phyloP scores from a whole-genome alignment of 1,139 yeast species.

The Kluyveromyces marxianus region DNA sequence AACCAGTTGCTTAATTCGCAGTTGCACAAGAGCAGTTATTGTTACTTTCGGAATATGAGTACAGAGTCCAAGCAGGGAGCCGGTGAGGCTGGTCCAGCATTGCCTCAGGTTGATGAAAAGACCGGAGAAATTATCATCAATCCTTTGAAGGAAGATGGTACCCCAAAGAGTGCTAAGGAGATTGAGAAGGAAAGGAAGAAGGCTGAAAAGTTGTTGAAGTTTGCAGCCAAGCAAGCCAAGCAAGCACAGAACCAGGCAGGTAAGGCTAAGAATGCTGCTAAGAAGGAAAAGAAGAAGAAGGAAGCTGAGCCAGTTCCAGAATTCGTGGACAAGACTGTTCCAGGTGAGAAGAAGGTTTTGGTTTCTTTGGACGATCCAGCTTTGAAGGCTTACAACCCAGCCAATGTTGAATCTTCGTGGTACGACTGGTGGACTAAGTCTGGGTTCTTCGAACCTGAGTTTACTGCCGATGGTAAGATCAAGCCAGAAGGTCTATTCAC shows the following conservation, averaged over 20 bases:
- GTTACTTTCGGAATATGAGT: slow-evolving; percentile 2
- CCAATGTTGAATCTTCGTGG: slow-evolving; percentile 94
- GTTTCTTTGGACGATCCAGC: slow-evolving; percentile 86
- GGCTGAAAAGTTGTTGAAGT: slow-evolving; percentile 94
- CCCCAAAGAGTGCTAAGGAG: slow-evolving; percentile 59
- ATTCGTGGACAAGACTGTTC: slow-evolving; percentile 70
- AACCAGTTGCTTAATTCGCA: background rate
- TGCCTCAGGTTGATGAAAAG: slow-evolving; percentile 31
- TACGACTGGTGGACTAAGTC: slow-evolving; percentile 94
- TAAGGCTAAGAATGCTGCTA: slow-evolving; percentile 33
- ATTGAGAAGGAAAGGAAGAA: slow-evolving; percentile 90
- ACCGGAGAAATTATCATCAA: slow-evolving; percentile 33
- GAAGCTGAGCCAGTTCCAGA: slow-evolving; percentile 69
- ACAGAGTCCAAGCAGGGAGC: slow-evolving; percentile 11
- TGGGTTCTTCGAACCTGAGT: slow-evolving; percentile 84
- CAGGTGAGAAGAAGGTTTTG: slow-evolving; percentile 86
- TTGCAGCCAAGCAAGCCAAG: slow-evolving; percentile 86
- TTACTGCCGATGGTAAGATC: slow-evolving; percentile 61
- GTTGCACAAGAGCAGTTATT: too few species aligned
- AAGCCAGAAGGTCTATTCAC: slow-evolving; percentile 80
- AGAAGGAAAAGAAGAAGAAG: slow-evolving; percentile 67
- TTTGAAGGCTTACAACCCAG: slow-evolving; percentile 87
- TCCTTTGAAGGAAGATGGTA: slow-evolving; percentile 32
- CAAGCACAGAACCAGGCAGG: slow-evolving; percentile 44
- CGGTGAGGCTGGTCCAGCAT: slow-evolving; percentile 22